Conservation (phyloP, 495 filamentous ascomycete species). For the Penicillium pulvis region DNA sequence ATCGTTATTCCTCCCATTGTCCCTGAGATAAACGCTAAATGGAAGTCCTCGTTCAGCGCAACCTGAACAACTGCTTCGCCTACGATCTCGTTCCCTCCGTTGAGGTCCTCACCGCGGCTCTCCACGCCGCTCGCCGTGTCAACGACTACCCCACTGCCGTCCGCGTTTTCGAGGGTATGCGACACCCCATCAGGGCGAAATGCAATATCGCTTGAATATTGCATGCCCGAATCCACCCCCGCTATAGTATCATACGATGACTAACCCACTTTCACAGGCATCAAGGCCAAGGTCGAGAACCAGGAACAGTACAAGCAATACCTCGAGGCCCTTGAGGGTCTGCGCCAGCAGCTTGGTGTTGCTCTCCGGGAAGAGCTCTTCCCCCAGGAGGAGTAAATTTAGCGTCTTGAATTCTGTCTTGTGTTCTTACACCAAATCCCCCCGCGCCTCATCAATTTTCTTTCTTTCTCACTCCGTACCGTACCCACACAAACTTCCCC, state of each 20-base stretch:
- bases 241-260: constrained; percentile 16
- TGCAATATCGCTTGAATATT: background rate
- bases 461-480: constrained; percentile 24
- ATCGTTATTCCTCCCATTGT: background rate
- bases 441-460: constrained; percentile 29
- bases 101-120: constrained; percentile 86
- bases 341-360: constrained; percentile 93
- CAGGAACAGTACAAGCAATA: constrained; percentile 97
- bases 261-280: constrained; percentile 56
- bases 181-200: constrained; percentile 2
- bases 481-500: constrained; percentile 8
- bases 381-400: constrained; percentile 67
- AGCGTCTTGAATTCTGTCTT: constrained; percentile 19
- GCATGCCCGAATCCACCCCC: background rate
- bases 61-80: constrained; percentile 99
- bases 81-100: constrained; percentile 98
- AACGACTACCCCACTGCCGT: constrained; percentile 99
- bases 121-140: constrained; percentile 89
- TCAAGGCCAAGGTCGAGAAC: constrained; percentile 99
- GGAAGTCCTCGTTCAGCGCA: constrained; percentile 62
- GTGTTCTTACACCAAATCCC: constrained; percentile 8
- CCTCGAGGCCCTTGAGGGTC: constrained; percentile 84
- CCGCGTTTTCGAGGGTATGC: constrained; percentile 92
- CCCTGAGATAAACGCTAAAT: background rate
- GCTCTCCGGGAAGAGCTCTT: constrained; percentile 92